These are phyloP conservation scores for Exsudoporus floridanus DNA, from an alignment of 1,284 basidiomycete species.

Conservation along the genomic window DNA sequence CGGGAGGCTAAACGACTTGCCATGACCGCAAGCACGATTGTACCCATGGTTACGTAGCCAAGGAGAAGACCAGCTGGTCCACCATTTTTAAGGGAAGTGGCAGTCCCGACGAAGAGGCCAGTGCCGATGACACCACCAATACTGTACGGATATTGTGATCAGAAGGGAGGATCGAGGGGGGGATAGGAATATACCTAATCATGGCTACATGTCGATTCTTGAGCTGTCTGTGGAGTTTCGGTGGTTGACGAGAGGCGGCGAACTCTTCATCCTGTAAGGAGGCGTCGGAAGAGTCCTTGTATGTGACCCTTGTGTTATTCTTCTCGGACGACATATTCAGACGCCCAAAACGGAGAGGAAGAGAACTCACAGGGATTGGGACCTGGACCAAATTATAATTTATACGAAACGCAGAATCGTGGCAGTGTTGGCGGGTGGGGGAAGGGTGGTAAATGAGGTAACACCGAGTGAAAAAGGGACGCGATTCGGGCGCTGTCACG, in stretches of 20 bases:
- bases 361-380: neutral
- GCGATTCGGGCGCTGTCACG: neutral
- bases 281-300: slow-evolving; percentile 8
- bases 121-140: slow-evolving; percentile 79
- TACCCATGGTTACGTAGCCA: slow-evolving; percentile 61
- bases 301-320: neutral
- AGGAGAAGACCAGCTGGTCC: slow-evolving; percentile 66
- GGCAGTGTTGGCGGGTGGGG: slow-evolving; percentile 16
- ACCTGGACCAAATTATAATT: neutral
- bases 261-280: slow-evolving; percentile 28
- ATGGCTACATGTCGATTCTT: slow-evolving; percentile 70
- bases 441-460: neutral
- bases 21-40: slow-evolving; percentile 64
- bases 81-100: slow-evolving; percentile 50
- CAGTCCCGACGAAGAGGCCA: slow-evolving; percentile 67
- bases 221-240: slow-evolving; percentile 52
- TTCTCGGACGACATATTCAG: slow-evolving; percentile 26
- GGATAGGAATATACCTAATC: slow-evolving; percentile 50
- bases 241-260: slow-evolving; percentile 1
- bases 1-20: slow-evolving; percentile 26
- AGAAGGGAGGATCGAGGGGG: neutral
- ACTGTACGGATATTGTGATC: slow-evolving; percentile 26
- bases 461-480: neutral
- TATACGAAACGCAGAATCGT: slow-evolving; percentile 6
- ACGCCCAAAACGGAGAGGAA: neutral